phyloP scores from a whole-genome alignment of 179 eudicot species.

The Beta macrorhiza region DNA sequence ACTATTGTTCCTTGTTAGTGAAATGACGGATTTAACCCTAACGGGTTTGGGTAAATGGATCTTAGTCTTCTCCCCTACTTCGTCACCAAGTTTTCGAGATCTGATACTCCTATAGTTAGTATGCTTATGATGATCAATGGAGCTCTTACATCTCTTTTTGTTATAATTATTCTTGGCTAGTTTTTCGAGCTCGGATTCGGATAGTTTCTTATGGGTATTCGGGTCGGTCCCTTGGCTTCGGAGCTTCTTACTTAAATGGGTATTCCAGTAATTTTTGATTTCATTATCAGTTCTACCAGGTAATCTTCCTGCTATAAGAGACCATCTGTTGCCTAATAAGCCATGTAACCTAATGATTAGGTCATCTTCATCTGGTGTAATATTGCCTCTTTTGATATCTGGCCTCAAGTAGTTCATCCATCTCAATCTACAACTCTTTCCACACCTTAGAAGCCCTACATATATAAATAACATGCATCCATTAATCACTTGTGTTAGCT shows the following conservation, averaged over 20 bases:
- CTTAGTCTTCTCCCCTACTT: slow-evolving; percentile 30
- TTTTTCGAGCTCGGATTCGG: slow-evolving; percentile 17
- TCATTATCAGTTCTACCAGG: slow-evolving; percentile 75
- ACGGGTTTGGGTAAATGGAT: slow-evolving; percentile 47
- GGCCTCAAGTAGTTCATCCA: slow-evolving; percentile 71
- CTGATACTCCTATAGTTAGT: not conserved
- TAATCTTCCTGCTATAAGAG: slow-evolving; percentile 58
- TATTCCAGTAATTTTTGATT: slow-evolving; percentile 68
- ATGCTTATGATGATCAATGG: not conserved
- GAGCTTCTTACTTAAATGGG: slow-evolving; percentile 54
- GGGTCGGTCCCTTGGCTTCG: slow-evolving; percentile 44
- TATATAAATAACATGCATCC: not conserved
- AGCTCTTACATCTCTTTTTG: slow-evolving; percentile 28
- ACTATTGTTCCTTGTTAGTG: slow-evolving; percentile 38
- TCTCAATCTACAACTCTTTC: slow-evolving; percentile 64
- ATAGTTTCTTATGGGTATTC: slow-evolving; percentile 40
- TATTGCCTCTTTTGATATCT: slow-evolving; percentile 64
- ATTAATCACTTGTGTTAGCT: slow-evolving; percentile 6
- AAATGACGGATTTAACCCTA: slow-evolving; percentile 31
- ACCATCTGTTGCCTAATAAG: slow-evolving; percentile 77
- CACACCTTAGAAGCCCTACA: slow-evolving; percentile 55
- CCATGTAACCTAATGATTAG: slow-evolving; percentile 57
- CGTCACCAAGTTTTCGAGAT: slow-evolving; percentile 10
- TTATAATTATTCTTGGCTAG: slow-evolving; percentile 1
- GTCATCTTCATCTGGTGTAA: slow-evolving; percentile 59